Base-by-base conservation (phyloP, 176 grass and related monocot genomes). In the Lolium rigidum region DNA sequence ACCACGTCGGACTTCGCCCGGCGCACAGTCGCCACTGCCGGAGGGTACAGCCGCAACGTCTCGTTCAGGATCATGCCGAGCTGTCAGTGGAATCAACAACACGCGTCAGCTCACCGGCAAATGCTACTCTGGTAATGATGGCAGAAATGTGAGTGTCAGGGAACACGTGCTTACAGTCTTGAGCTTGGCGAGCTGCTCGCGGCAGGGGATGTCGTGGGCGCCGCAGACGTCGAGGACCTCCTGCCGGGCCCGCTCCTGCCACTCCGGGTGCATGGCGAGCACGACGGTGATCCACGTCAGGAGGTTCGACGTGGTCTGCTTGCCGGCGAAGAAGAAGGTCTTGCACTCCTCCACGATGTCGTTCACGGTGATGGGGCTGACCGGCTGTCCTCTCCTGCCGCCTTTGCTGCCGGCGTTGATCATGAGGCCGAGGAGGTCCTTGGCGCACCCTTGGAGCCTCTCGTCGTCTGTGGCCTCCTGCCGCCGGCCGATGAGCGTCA, bases 311-410 rank as follows among this genome's bases (percentile, higher is more conserved):
- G 97, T 99, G 0, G 97, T 99, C 74, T 99, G 97, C 90, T 97
- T 97, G 43, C 94, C 94, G 48, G 94, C 94, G 88, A 97, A 97
- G 94, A 97, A 97, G 81, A 97, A 97, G 0, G 94, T 97, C 88
- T 97, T 97, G 92, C 94, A 94, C 83, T 97, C 94, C 90, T 99
- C 97, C 44, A 96, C 97, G 38, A 99, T 99, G 86, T 97, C 94
- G 43, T 91, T 90, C 4, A 96, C 93, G 24, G 94, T 92, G 80
- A 99, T 94, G 75, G 80, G 69, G 90, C 83, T 86, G 10, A 76
- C 77, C 9, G 88, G 58, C 56, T 76, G 43, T 22, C 55, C 14
- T 46, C 60, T 87, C 70, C 9, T 87, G 62, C 87, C 57, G 37
- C 47, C 60, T 31, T 31, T 64, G 78, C 54, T 77, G 82, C 82